Base-by-base conservation (phyloP, 164 flowering plant species). In the Platanus orientalis region DNA sequence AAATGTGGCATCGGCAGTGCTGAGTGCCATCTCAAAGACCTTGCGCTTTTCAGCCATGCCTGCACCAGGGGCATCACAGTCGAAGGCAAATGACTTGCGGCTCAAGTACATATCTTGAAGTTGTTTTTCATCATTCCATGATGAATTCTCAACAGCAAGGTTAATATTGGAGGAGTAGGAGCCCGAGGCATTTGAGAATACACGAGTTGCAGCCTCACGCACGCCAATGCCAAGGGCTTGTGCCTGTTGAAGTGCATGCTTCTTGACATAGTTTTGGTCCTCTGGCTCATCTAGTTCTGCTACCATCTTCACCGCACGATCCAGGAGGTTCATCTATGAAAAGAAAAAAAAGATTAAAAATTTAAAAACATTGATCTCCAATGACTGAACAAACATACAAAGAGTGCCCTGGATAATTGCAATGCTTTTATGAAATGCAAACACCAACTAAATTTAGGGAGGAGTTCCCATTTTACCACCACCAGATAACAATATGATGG, bases 61-160 rank as follows among this genome's bases (percentile, higher is more conserved):
- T 3, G 73, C 85, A n/a, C 99, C 99, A 20, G 96, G 96, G 12
- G 97, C 87, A 72, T 95, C 99, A 39, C 74, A 72, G 68, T 95
- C 97, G 47, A 95, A 91, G 21, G 97, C 99, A 66, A 91, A 95
- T 19, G 97, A 95, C 69, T 94, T 94, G 62, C 96, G 71, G 83
- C 96, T 94, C 78, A 91, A 73, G 79, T 91, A 91, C 99, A 94
- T 94, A 81, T 91, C 99, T 60, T 94, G 99, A 25, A 95, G 97
- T 74, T 95, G 99, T 78, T 91, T 89, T 86, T 95, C 99, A 52
- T 95, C 97, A 60, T 89, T 91, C 99, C 99, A 95, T 7, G 99
- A 84, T 13, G 99, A 92, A 57, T 95, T 95, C 74, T 95, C 99
- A 9, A 95, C 94, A 7, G 99, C 99, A 51, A 95, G 97, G 75